These are phyloP conservation scores for Lachnellula subtilissima DNA, from an alignment of 2,329 filamentous ascomycete species.

Conservation along the genomic window DNA sequence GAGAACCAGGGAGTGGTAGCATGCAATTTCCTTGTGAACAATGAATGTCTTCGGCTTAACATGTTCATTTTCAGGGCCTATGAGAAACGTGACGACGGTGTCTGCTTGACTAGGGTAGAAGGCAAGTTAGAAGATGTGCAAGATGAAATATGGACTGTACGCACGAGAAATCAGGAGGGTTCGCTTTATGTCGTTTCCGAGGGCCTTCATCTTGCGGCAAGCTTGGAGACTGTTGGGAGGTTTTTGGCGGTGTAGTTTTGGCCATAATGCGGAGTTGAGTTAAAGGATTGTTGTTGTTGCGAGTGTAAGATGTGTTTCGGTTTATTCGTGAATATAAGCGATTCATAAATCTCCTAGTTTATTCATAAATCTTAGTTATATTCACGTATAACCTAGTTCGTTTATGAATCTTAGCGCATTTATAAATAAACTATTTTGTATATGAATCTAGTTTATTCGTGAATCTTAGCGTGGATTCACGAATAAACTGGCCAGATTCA, in stretches of 20 bases:
- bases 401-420: too few relatives aligned
- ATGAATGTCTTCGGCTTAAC: neutral
- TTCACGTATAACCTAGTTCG: too few relatives aligned
- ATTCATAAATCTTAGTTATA: too few relatives aligned
- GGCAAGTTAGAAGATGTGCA: neutral
- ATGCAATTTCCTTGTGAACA: conserved; percentile 8
- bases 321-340: too few relatives aligned
- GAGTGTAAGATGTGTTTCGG: neutral
- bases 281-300: neutral
- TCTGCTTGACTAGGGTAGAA: neutral
- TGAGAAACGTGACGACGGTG: neutral
- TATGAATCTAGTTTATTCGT: too few relatives aligned
- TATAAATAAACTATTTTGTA: too few relatives aligned
- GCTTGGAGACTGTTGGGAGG: neutral
- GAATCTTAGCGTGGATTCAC: too few relatives aligned
- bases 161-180: neutral
- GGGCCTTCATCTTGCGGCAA: neutral
- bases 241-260: neutral
- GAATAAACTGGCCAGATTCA: too few relatives aligned
- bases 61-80: neutral
- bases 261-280: neutral
- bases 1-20: conserved; percentile 6
- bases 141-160: neutral
- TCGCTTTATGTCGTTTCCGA: neutral
- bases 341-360: too few relatives aligned